Evolutionary conservation across 1,139 yeast genomes (phyloP).

Genomic region (Williopsis jadinii): DNA sequence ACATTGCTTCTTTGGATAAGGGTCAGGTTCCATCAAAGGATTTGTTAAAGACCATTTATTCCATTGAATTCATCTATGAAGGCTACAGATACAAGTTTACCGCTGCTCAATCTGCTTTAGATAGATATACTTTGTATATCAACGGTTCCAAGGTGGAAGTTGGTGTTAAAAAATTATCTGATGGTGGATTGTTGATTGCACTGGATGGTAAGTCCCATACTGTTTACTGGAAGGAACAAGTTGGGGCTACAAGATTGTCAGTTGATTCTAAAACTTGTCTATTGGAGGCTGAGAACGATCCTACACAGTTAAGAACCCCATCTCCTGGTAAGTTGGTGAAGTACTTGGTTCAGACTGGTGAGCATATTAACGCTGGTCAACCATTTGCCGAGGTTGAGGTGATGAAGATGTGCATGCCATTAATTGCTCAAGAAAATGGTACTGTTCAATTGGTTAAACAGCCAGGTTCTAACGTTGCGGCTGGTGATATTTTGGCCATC

Average conservation of each 20-base stretch:
- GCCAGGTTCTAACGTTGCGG: conserved; percentile 95
- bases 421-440: conserved; percentile 91
- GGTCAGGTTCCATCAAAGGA: conserved; percentile 92
- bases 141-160: conserved; percentile 90
- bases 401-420: conserved; percentile 97
- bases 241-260: conserved; percentile 90
- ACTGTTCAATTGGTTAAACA: conserved; percentile 87
- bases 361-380: conserved; percentile 86
- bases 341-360: conserved; percentile 91
- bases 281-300: conserved; percentile 92
- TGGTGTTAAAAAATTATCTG: conserved; percentile 80
- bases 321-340: conserved; percentile 97
- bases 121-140: conserved; percentile 79
- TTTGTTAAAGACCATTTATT: conserved; percentile 77
- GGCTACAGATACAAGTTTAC: conserved; percentile 91
- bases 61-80: conserved; percentile 92
- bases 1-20: conserved; percentile 69
- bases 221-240: conserved; percentile 96
- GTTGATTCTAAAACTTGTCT: conserved; percentile 93
- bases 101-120: conserved; percentile 85
- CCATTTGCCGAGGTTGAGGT: conserved; percentile 98
- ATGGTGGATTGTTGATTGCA: conserved; percentile 87
- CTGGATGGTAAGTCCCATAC: conserved; percentile 92
- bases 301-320: conserved; percentile 96
- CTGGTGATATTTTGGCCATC: conserved; percentile 96